Base-by-base conservation (phyloP, 805 yeast species). In the Sugiyamaella valdiviana region DNA sequence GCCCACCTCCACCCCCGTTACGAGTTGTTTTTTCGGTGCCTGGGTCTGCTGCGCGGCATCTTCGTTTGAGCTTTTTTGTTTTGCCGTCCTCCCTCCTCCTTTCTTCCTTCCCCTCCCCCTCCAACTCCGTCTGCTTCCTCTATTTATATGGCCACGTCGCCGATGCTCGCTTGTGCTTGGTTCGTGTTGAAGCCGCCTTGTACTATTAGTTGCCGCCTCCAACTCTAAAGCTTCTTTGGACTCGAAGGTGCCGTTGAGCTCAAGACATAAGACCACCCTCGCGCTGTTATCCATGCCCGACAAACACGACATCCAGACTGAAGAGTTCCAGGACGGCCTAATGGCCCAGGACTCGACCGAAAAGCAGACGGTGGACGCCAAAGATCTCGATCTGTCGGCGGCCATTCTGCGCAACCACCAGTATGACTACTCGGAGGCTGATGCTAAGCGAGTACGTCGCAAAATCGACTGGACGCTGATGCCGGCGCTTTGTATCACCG, bases 381-480 rank as follows among this genome's bases (percentile, higher is more conserved):
- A 29, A 26, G 39, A 38, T 23, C 44, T 48, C 9, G 51, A 48
- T 20, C 26, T 48, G 36, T 26, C 51, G 12, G 51, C 51, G 26
- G 46, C 16, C 22, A 39, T 48, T 23, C 41, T 48, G 36, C 23
- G 17, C 6, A 32, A 39, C 21, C 35, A 49, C 19, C 45, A 32
- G n/a, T 49, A 45, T 38, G 52, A 49, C 7, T 49, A 49, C 42
- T 39, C 52, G 3, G 44, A 43, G 7, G 49, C 52, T 15, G 64
- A 62, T 40, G 65, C 61, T 39, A 41, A 62, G 21, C 68, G 63
- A 32, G 58, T 79, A 3, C 58, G 72, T 3, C 58, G 78, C 57
- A 79, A 76, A 54, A 66, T 76, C 42, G 84, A 82, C 50, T 69
- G 68, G 66, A 62, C 70, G 42, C 82, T 80, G 17, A 66, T 80